Evolutionary conservation across 1,139 yeast species (phyloP).

Genomic region (Nakaseomyces glabratus): DNA sequence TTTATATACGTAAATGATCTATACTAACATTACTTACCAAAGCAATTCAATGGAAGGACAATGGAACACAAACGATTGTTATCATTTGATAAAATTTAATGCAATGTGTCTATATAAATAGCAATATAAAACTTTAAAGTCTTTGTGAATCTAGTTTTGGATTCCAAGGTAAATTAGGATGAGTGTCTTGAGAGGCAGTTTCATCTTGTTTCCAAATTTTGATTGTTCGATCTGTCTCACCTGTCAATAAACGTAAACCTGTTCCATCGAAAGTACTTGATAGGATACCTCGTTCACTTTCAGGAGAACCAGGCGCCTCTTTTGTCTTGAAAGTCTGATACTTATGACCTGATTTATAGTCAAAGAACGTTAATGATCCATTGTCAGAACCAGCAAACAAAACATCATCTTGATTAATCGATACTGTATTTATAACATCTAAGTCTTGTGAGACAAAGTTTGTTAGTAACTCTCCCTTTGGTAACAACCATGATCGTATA

Average conservation of each 20-base stretch:
- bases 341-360: conserved; percentile 62
- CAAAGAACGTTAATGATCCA: conserved; percentile 70
- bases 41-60: no score
- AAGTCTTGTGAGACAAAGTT: conserved; percentile 40
- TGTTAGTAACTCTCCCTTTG: conserved; percentile 63
- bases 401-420: conserved; percentile 58
- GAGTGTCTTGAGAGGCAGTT: conserved; percentile 37
- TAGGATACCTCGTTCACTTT: conserved; percentile 59
- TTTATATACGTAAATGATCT: no score
- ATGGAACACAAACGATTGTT: no score
- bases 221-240: conserved; percentile 84
- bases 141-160: conserved; percentile 31
- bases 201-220: conserved; percentile 69
- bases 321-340: conserved; percentile 47
- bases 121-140: conserved; percentile 13
- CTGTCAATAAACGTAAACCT: conserved; percentile 73
- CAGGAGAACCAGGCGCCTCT: conserved; percentile 61
- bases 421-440: conserved; percentile 58
- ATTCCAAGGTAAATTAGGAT: conserved; percentile 43
- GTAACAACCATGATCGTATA: conserved; percentile 75
- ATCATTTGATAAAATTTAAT: no score
- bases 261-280: conserved; percentile 70
- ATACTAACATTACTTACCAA: no score
- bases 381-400: conserved; percentile 79
- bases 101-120: neutral